Conservation (phyloP, 2,329 filamentous ascomycete genomes). For the Talaromyces marneffei region DNA sequence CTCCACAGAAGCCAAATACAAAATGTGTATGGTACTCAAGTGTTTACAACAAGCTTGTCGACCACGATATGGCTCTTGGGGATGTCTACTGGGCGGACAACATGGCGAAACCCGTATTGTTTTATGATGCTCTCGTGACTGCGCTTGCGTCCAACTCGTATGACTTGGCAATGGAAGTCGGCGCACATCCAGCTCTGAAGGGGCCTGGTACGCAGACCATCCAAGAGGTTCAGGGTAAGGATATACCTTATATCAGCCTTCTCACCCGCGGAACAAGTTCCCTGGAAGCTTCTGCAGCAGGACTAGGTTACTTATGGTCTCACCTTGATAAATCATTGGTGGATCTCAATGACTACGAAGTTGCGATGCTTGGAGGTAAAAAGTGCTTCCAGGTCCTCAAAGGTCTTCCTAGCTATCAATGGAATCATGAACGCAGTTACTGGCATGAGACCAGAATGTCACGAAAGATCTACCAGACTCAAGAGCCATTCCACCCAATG, state of each 20-base stretch:
- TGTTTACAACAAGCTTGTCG: not conserved
- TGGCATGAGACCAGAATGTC: not conserved
- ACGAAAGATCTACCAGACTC: not conserved
- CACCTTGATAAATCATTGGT: conserved; percentile 1
- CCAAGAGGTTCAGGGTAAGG: not conserved
- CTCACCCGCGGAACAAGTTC: conserved; percentile 14
- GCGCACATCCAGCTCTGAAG: conserved; percentile 29
- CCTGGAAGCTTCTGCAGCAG: not conserved
- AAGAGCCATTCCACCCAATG: not conserved
- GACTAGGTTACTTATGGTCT: conserved; percentile 17
- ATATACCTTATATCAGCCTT: conserved; percentile 15
- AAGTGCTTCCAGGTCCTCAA: not conserved
- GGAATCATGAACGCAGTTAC: not conserved
- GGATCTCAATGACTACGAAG: not conserved
- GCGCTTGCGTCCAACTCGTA: conserved; percentile 5
- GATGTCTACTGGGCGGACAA: conserved; percentile 32
- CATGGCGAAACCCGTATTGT: conserved; percentile 29
- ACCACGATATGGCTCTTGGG: not conserved
- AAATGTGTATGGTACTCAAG: not conserved
- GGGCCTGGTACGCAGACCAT: conserved; percentile 20
- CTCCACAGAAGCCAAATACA: not conserved
- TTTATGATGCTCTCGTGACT: conserved; percentile 22
- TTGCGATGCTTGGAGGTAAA: not conserved
- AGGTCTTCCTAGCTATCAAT: conserved; percentile 5
- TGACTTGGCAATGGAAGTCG: conserved; percentile 22